Evolutionary conservation across 345 rosid genomes (phyloP).

Genomic region (Gynandropsis gynandra): DNA sequence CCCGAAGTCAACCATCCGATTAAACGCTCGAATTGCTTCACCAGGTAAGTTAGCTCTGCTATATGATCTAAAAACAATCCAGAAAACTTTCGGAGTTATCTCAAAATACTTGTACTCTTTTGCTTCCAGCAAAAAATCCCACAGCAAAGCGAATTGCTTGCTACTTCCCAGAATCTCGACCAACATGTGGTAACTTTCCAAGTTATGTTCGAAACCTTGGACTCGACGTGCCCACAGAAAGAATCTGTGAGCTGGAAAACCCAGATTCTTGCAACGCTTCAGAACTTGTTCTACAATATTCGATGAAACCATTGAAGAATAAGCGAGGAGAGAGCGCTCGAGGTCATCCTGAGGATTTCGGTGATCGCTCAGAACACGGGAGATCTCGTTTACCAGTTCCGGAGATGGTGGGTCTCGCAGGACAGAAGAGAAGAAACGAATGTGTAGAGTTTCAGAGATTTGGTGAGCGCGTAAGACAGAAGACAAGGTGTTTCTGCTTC

Average conservation of each 20-base stretch:
- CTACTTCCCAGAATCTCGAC: conserved; percentile 61
- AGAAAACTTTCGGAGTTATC: conserved; percentile 44
- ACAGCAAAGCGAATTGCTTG: conserved; percentile 57
- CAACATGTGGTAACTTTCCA: conserved; percentile 53
- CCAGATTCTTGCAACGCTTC: conserved; percentile 75
- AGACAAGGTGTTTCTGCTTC: conserved; percentile 4
- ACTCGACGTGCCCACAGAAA: conserved; percentile 74
- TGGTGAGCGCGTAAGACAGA: conserved; percentile 23
- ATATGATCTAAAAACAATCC: conserved; percentile 71
- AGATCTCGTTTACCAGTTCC: conserved; percentile 56
- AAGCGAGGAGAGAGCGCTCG: conserved; percentile 40
- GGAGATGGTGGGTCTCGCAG: conserved; percentile 23
- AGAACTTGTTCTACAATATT: conserved; percentile 66
- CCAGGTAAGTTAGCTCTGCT: conserved; percentile 60
- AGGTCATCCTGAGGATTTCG: conserved; percentile 69
- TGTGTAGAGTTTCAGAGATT: conserved; percentile 15
- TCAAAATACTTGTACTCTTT: conserved; percentile 42
- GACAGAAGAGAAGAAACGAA: conserved; percentile 22
- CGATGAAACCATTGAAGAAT: conserved; percentile 45
- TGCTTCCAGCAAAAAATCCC: conserved; percentile 72
- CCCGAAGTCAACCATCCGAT: conserved; percentile 77
- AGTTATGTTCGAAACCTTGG: conserved; percentile 54
- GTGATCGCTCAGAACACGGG: conserved; percentile 72
- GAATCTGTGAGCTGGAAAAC: conserved; percentile 77
- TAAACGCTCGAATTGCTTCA: conserved; percentile 68